Base-by-base conservation (phyloP, 1,284 basidiomycete genomes). In the Tilletiopsis washingtonensis region DNA sequence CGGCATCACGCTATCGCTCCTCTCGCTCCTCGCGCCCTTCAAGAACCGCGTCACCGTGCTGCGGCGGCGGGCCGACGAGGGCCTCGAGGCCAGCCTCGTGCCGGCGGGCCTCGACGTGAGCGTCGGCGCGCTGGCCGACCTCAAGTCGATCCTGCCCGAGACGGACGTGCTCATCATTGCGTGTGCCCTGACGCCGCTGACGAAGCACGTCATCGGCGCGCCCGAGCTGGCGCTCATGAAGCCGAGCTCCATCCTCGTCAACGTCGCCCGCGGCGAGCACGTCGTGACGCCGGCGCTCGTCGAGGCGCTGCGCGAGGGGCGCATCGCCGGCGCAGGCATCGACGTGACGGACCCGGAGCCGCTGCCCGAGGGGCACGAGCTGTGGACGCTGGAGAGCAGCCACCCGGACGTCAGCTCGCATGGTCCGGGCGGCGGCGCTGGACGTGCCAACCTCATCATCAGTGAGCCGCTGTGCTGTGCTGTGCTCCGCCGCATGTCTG, bases 281-380 rank as follows among this genome's bases (percentile, higher is more conserved):
- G 85, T 97, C 14, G 85, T 96, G 71, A 67, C 62, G 0, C 81
- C 85, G 34, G 89, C 89, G 9, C 79, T 97, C 7, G 83, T 84
- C 3, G 80, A 79, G 54, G 90, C 91, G 0, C 75, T 96, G 39
- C 76, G 77, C 42, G 80, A 84, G 55, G 80, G 80, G 2, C 82
- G 83, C 79, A 85, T 97, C 38, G 93, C 85, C 78, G 91, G 84
- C 20, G 93, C 93, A 0, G 93, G 88, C 0, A 67, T 98, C 5
- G 93, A 98, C 73, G 93, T 97, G 27, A 82, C 96, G 11, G 88
- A 91, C 59, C 88, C 88, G 26, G 93, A 98, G 74, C 93, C 93
- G 0, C 43, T 58, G 4, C 53, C 53, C 3, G 49, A 47, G 2
- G 34, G 32, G 9, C 52, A 55, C 29, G 19, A 40, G 14, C 45